A percentile compares a stretch with the other conserved stretches of the same genome.
Evolutionary conservation across 2,329 filamentous ascomycete genomes (phyloP).

Genomic region (Fusarium albosuccineum): DNA sequence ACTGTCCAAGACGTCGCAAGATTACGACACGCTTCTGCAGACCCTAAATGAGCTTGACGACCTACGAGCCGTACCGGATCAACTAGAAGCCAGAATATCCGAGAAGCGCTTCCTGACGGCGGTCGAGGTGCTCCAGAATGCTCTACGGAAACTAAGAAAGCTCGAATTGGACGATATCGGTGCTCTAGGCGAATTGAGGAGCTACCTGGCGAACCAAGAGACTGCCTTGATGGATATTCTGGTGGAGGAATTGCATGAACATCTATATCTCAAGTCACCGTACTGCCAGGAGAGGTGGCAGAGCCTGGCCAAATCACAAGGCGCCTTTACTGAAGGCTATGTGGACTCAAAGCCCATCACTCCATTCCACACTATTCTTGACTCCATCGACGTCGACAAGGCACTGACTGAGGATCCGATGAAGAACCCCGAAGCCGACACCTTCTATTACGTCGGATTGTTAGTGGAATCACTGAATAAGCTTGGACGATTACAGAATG

Average conservation of each 20-base stretch:
- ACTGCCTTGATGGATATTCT: conserved; percentile 91
- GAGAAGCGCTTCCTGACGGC: conserved; percentile 96
- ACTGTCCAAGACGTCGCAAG: conserved; percentile 86
- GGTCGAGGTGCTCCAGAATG: conserved; percentile 91
- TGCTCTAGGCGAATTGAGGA: conserved; percentile 85
- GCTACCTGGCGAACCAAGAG: conserved; percentile 94
- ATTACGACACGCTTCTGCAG: conserved; percentile 90
- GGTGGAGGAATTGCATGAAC: conserved; percentile 97
- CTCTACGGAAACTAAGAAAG: conserved; percentile 83
- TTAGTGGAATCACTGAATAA: conserved; percentile 92
- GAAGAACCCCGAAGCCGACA: conserved; percentile 94
- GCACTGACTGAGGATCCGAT: conserved; percentile 85
- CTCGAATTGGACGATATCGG: conserved; percentile 94
- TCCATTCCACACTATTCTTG: conserved; percentile 72
- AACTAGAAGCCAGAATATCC: conserved; percentile 92
- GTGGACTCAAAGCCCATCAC: conserved; percentile 59
- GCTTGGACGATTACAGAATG: conserved; percentile 85
- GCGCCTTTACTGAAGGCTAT: conserved; percentile 63
- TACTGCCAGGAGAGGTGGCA: conserved; percentile 99
- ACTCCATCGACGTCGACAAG: conserved; percentile 70
- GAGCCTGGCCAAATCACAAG: conserved; percentile 77
- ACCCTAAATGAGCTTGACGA: conserved; percentile 88
- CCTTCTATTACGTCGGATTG: conserved; percentile 91
- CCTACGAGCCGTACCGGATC: conserved; percentile 88
- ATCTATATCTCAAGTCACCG: conserved; percentile 96